These are phyloP conservation scores for Chytriomyces hyalinus DNA, from an alignment of 192 early-diverging fungal species.

Conservation along the genomic window DNA sequence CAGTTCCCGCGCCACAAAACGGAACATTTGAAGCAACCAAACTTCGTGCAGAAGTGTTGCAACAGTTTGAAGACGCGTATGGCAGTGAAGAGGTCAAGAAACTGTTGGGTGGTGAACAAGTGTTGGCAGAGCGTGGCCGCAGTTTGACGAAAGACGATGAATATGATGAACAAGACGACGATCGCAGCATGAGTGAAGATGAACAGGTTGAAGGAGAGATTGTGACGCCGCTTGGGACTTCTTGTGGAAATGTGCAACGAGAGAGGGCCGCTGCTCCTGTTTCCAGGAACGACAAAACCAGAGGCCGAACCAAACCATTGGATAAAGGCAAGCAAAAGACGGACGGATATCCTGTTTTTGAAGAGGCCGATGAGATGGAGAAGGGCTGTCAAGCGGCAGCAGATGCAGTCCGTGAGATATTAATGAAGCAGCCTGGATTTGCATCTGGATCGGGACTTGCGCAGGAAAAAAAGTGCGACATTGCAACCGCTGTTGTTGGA, in stretches of 20 bases:
- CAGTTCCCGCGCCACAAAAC: slow-evolving; percentile 9
- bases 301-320: background rate
- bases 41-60: slow-evolving; percentile 11
- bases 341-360: background rate
- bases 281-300: background rate
- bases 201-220: slow-evolving; percentile 13
- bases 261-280: background rate
- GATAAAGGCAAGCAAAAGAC: slow-evolving; percentile 1
- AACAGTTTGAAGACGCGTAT: slow-evolving; percentile 24
- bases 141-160: background rate
- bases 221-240: slow-evolving; percentile 14
- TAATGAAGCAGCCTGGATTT: slow-evolving; percentile 15
- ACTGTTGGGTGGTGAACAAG: background rate
- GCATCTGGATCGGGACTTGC: background rate
- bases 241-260: slow-evolving; percentile 9
- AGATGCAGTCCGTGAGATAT: background rate
- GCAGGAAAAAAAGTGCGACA: background rate
- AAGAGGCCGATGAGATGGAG: background rate
- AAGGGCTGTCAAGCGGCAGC: background rate
- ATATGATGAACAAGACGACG: background rate
- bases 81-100: background rate
- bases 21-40: slow-evolving; percentile 25
- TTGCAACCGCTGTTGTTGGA: too few species aligned
- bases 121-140: background rate
- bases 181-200: background rate